Base-by-base conservation (phyloP, 352 stramenopile genomes). In the Pythium coloratum region DNA sequence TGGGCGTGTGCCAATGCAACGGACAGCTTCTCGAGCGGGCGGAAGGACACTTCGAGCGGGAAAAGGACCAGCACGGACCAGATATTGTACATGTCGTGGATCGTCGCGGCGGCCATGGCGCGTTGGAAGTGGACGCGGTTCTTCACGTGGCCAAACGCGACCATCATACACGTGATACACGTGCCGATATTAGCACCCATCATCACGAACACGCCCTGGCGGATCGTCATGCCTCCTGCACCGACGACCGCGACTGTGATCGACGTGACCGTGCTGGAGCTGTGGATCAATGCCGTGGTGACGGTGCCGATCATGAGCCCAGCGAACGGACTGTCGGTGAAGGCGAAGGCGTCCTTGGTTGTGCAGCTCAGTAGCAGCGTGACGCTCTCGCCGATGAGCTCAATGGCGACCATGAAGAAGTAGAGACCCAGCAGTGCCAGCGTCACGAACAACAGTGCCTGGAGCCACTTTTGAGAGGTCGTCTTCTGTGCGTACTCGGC, bases 181-280 rank as follows among this genome's bases (percentile, higher is more conserved):
- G 79, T 88, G 33, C 86, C 88, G 56, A 88, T 89, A 70, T 95
- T 95, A 42, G 87, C 84, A 36, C 87, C 87, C 79, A 95, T 92
- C 49, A 95, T 76, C 72, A 95, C 89, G 64, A 80, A 88, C 54
- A 95, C 89, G 30, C 66, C 87, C 64, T 81, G 71, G 7, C 79
- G 64, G 44, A 92, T 78, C 32, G 72, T 67, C 28, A 95, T 60
- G 10, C 74, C 68, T 7, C 65, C 68, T n/a, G 80, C 65, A 62
- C 84, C 60, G 2, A 79, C 76, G 5, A 82, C 54, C 8, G 72
- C 71, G 34, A 85, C 78, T 38, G 79, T 68, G 66, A 87, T 82
- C 18, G 78, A 78, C 33, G 76, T 87, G 7, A 78, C 78, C 8
- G 78, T 85, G 13, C 69, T 75, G 40, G 70, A 81, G n/a, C 64